Evolutionary conservation across 2,329 filamentous ascomycete species (phyloP), one percentile per base, ranked within the genome.

Genomic region (Xylariaceae sp.): DNA sequence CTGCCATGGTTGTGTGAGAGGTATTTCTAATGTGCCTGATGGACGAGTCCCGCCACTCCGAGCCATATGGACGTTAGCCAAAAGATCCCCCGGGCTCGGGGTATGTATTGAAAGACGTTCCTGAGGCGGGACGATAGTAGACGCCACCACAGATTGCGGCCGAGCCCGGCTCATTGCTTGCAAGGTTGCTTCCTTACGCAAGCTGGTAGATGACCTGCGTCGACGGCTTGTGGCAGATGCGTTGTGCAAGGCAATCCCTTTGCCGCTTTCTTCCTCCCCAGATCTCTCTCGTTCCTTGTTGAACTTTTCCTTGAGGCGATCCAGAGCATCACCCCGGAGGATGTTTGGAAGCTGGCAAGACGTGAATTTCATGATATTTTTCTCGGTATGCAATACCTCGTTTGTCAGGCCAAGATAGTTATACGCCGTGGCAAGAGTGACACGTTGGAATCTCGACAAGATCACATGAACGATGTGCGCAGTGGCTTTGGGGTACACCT

Each of bases 401-500:
- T 83, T 87, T 0, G 89, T 95, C 32, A 98, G 66, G 1, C 94
- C 93, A 13, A 98, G 79, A 56, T 98, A 98, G 40, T 87, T 87
- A 70, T 96, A 93, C 0, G 89, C 93, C 9, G 94, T 97, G 0
- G 90, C 87, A 39, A 98, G 79, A 0, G 93, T 98, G 3, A 98
- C 94, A 52, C 94, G 76, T 61, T 98, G 91, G 38, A 98, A 83
- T 37, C 94, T 80, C 3, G 94, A 96, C 24, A 98, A 68, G 47
- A 98, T 98, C 34, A 98, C 91, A 60, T 98, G 93, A 4, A 98
- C 89, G 49, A 98, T 97, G 58, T 98, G 94, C 2, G 93, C 85
- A 2, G 93, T 96, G 9, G 94, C 90, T 67, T 94, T 95, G 9
- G 93, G 93, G 55, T 97, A 98, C 18, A 96, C 84, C 57, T 88